Conservation (phyloP, 2,329 filamentous ascomycete genomes). For the Colletotrichum lini region DNA sequence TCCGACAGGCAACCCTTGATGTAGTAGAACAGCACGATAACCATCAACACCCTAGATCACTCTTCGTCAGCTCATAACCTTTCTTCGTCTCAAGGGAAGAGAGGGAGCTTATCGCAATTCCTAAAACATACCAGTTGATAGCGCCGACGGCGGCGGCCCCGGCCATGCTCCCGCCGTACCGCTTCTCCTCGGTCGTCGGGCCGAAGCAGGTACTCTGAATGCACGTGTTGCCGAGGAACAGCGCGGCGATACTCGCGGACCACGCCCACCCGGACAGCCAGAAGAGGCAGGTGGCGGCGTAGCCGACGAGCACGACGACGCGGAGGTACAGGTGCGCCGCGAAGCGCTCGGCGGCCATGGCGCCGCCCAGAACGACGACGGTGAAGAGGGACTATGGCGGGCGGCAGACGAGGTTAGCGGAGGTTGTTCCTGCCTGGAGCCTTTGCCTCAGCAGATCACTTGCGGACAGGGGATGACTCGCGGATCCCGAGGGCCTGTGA, state of each 20-base stretch:
- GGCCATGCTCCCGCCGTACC: conserved; percentile 52
- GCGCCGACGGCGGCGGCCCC: conserved; percentile 59
- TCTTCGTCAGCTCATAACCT: conserved; percentile 4
- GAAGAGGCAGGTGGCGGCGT: conserved; percentile 57
- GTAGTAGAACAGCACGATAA: conserved; percentile 57
- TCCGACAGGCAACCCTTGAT: conserved; percentile 51
- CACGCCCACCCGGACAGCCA: conserved; percentile 62
- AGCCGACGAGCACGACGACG: conserved; percentile 53
- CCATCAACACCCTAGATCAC: conserved; percentile 53
- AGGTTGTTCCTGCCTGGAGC: background rate
- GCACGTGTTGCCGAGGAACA: conserved; percentile 43
- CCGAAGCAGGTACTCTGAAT: conserved; percentile 45
- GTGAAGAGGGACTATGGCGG: conserved; percentile 56
- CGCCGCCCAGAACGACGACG: conserved; percentile 57
- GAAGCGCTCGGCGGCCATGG: conserved; percentile 54
- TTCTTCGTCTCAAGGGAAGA: background rate
- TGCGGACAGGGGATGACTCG: background rate
- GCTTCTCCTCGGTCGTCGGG: conserved; percentile 38
- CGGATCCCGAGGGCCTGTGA: background rate
- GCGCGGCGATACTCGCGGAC: conserved; percentile 54
- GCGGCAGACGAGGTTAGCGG: conserved; percentile 19
- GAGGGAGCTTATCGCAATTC: background rate
- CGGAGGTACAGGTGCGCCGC: conserved; percentile 56
- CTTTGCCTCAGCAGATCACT: too few species aligned
- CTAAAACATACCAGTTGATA: conserved; percentile 53